Percentiles rank a stretch among this genome's conserved stretches.
Evolutionary conservation across 768 basidiomycete genomes (phyloP).

Genomic region (Mrakia frigida): DNA sequence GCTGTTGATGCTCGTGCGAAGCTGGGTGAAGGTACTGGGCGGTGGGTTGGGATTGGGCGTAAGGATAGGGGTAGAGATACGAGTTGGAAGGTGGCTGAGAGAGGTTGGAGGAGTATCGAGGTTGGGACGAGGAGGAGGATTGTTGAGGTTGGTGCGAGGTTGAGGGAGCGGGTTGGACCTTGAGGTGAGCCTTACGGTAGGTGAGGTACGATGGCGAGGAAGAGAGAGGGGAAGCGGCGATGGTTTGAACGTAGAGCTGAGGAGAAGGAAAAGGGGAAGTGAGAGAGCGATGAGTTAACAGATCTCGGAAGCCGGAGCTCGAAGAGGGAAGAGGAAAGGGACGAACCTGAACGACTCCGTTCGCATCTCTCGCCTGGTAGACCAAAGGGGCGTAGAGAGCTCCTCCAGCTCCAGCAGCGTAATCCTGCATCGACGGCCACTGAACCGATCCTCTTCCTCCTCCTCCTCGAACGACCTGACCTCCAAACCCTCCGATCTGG

Average conservation of each 20-base stretch:
- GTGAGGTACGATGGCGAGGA: constrained; percentile 2
- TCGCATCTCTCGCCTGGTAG: neutral
- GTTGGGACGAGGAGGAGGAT: neutral
- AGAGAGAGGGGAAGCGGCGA: neutral
- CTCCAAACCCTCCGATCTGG: neutral
- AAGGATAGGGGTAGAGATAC: neutral
- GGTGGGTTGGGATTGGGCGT: neutral
- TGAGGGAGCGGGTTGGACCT: neutral
- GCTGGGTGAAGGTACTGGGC: neutral
- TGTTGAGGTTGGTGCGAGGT: neutral
- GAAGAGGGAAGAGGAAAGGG: neutral
- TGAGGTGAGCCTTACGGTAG: neutral
- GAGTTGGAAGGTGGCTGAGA: neutral
- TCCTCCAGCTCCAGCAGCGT: neutral
- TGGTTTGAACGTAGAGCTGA: constrained; percentile 4
- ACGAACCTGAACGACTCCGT: constrained; percentile 3
- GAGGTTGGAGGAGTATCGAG: constrained; percentile 1
- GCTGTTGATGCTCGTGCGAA: neutral
- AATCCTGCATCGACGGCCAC: constrained; percentile 13
- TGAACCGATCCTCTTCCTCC: neutral
- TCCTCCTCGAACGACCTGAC: neutral
- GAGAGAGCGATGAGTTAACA: too few relatives aligned
- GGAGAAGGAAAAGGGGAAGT: neutral
- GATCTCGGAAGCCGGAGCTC: neutral
- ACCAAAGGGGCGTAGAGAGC: neutral